Evolutionary conservation across 148 eudicot genomes (phyloP), one percentile per base, ranked within the genome.

Genomic region (Polygonum aviculare): DNA sequence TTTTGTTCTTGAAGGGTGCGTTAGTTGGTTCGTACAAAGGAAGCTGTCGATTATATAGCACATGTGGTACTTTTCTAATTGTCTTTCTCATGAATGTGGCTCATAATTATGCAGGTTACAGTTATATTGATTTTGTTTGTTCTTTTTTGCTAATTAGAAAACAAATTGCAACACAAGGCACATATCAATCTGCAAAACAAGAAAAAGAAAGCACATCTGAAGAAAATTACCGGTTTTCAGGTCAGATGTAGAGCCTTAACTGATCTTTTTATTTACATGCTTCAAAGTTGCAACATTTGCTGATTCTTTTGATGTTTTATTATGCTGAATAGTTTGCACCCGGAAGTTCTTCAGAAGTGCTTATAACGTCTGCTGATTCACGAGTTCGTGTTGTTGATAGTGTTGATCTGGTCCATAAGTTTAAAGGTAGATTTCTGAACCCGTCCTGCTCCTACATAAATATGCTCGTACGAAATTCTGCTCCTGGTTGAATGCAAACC

Each of bases 21-120:
- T 70, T 91, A 79, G 98, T 93, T 85, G 98, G 98, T 79, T 84
- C 98, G 81, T 88, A 93, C 86, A 93, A 91, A 82, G 98, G 98
- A 41, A 93, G 89, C 80, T 93, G 98, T 79, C 94, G 88, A 49
- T 50, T 90, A 22, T 93, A 89, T 77, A 86, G 88, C 84, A 91
- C 91, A 74, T 84, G 86, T 78, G 98, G 22, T 45, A 52, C 74
- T 59, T 39, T 86, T 87, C 81, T 93, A 93, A 65, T 78, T 93
- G 86, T 59, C 72, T 90, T 19, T 93, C 88, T 77, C 83, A 86
- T 87, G 79, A 94, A 93, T 93, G 31, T 48, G 45, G 73, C 57
- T 21, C 39, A 51, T 60, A 36, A 47, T 21, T 22, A 11, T 44
- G 52, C 19, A 21, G 36, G 6, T 45, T 19, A 48, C 1, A 40